Evolutionary conservation across 257 asterid species (phyloP).

Genomic region (Buddleja alternifolia): DNA sequence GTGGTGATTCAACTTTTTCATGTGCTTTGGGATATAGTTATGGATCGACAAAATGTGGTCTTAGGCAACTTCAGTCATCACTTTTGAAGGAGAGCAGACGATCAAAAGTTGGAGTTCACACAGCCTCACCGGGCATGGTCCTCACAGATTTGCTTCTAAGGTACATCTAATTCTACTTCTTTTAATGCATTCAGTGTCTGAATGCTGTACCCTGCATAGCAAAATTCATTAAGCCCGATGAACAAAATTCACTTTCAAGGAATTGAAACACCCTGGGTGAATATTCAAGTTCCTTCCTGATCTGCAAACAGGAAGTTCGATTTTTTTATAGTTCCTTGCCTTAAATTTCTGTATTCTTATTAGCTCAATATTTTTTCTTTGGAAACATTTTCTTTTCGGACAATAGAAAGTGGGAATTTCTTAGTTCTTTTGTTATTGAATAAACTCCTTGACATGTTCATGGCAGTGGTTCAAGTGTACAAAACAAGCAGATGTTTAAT

Average conservation of each 20-base stretch:
- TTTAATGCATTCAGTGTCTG: neutral
- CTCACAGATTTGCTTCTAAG: constrained; percentile 89
- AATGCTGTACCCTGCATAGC: neutral
- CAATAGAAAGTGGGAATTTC: neutral
- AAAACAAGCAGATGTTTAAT: constrained; percentile 96
- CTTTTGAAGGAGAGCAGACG: constrained; percentile 79
- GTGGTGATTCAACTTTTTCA: constrained; percentile 21
- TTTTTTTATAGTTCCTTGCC: neutral
- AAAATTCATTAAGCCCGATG: neutral
- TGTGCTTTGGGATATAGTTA: constrained; percentile 49
- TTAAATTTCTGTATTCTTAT: neutral
- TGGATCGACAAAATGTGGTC: constrained; percentile 98
- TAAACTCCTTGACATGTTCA: constrained; percentile 17
- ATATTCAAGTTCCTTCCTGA: constrained; percentile 4
- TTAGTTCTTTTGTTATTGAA: constrained; percentile 5
- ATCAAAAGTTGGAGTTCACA: constrained; percentile 90
- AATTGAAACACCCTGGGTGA: neutral
- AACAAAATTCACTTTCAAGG: neutral
- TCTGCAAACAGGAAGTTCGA: neutral
- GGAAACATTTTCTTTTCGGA: neutral
- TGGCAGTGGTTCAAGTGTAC: constrained; percentile 86
- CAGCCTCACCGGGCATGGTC: constrained; percentile 99
- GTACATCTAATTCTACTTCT: constrained; percentile 39
- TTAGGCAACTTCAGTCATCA: constrained; percentile 94
- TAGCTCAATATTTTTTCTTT: constrained; percentile 1